These are phyloP conservation scores for Casuarina equisetifolia DNA, from an alignment of 306 rosid species.

Conservation along the genomic window DNA sequence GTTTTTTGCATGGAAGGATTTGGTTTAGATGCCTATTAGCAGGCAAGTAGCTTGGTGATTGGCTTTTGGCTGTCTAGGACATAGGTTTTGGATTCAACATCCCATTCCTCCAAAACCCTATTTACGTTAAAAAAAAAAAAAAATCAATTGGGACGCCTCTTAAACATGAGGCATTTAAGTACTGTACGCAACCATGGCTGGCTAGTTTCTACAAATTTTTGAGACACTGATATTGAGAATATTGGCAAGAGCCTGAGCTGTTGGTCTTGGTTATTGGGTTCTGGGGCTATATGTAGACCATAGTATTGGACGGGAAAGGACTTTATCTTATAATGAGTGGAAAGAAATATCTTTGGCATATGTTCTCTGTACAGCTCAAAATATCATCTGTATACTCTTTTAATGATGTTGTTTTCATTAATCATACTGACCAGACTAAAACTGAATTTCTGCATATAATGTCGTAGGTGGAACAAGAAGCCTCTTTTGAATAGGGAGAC, in stretches of 20 bases:
- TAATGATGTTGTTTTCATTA: constrained; percentile 2
- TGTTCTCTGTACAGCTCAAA: not conserved
- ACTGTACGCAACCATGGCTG: not conserved
- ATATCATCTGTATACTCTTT: not conserved
- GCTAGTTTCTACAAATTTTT: not conserved
- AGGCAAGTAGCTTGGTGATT: too few species aligned
- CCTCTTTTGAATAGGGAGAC: constrained; percentile 74
- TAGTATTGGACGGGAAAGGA: not conserved
- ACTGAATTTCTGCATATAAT: constrained; percentile 8
- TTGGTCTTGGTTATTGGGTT: not conserved
- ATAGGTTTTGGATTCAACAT: too few species aligned
- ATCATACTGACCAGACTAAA: constrained; percentile 5
- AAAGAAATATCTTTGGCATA: not conserved
- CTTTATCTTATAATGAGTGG: not conserved
- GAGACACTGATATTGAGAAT: too few species aligned
- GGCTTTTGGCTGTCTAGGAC: too few species aligned
- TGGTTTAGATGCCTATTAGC: too few species aligned
- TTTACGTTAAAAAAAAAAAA: too few species aligned
- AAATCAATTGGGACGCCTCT: too few species aligned
- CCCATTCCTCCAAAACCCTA: too few species aligned
- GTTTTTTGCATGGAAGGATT: not conserved
- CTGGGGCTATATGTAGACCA: not conserved
- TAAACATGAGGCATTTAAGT: not conserved
- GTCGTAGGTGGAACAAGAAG: constrained; percentile 75
- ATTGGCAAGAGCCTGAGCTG: not conserved